Conservation (phyloP, 441 rosid genomes). For the Sinapis alba region DNA sequence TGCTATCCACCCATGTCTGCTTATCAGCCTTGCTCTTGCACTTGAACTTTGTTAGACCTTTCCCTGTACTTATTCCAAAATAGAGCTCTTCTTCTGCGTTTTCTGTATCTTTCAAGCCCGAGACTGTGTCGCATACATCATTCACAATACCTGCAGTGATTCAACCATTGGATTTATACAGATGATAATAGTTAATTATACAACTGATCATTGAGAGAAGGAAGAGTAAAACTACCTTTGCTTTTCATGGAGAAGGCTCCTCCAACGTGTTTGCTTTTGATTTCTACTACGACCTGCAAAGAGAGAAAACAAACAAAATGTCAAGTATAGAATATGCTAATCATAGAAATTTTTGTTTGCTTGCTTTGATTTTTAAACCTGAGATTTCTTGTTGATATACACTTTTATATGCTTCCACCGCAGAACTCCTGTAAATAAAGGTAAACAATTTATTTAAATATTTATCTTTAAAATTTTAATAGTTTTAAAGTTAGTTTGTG, state of each 20-base stretch:
- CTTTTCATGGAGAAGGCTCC: constrained; percentile 92
- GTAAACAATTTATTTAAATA: too few species aligned
- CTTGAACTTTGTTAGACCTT: constrained; percentile 82
- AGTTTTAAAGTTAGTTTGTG: too few species aligned
- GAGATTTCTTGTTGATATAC: constrained; percentile 74
- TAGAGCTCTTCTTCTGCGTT: constrained; percentile 57
- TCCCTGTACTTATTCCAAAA: constrained; percentile 84
- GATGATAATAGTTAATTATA: too few species aligned
- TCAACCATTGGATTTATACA: constrained; percentile 3
- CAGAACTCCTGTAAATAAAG: constrained; percentile 73
- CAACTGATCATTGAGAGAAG: neutral
- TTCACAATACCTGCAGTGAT: constrained; percentile 60
- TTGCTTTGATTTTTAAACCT: constrained; percentile 43
- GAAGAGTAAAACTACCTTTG: constrained; percentile 49
- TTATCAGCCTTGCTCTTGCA: constrained; percentile 81
- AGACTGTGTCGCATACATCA: constrained; percentile 69
- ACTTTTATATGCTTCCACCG: constrained; percentile 64
- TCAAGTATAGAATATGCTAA: neutral
- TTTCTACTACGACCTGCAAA: constrained; percentile 65
- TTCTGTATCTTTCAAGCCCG: constrained; percentile 77
- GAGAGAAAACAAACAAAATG: neutral
- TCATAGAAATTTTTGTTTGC: neutral
- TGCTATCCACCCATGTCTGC: constrained; percentile 81
- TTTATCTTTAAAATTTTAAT: too few species aligned
- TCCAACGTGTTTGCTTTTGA: constrained; percentile 85